Evolutionary conservation across 306 rosid genomes (phyloP).

Genomic region (Carpinus viminea): DNA sequence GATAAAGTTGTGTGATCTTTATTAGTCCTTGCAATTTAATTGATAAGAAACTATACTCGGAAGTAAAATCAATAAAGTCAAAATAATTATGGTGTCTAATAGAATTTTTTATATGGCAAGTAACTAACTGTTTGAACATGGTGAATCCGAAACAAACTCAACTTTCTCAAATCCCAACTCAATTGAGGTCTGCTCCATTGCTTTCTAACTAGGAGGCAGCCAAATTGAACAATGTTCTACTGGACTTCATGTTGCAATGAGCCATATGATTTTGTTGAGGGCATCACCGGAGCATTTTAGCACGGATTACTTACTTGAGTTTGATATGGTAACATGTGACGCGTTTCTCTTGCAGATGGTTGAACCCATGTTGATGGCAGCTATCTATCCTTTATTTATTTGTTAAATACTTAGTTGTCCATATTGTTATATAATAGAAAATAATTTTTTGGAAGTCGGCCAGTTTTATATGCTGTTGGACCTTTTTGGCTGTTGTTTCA

Average conservation of each 20-base stretch:
- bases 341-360: conserved; percentile 69
- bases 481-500: not conserved
- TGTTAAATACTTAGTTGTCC: conserved; percentile 1
- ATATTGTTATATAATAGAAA: conserved; percentile 2
- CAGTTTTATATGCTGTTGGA: too few species aligned
- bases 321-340: not conserved
- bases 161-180: not conserved
- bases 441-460: too few species aligned
- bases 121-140: not conserved
- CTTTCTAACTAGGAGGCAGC: not conserved
- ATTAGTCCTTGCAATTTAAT: not conserved
- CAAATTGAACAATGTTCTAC: not conserved
- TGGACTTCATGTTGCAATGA: not conserved
- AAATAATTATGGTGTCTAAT: not conserved
- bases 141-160: not conserved
- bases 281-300: not conserved
- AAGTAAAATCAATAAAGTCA: not conserved
- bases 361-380: conserved; percentile 89
- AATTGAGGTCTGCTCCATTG: not conserved
- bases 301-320: not conserved
- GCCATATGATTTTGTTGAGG: not conserved
- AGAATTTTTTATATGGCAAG: not conserved
- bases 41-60: not conserved
- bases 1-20: not conserved
- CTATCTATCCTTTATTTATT: conserved; percentile 67